Percentiles rank a stretch among this genome's conserved stretches.
Evolutionary conservation across 176 grass and related monocot species (phyloP).

Genomic region (Aegilops longissima): DNA sequence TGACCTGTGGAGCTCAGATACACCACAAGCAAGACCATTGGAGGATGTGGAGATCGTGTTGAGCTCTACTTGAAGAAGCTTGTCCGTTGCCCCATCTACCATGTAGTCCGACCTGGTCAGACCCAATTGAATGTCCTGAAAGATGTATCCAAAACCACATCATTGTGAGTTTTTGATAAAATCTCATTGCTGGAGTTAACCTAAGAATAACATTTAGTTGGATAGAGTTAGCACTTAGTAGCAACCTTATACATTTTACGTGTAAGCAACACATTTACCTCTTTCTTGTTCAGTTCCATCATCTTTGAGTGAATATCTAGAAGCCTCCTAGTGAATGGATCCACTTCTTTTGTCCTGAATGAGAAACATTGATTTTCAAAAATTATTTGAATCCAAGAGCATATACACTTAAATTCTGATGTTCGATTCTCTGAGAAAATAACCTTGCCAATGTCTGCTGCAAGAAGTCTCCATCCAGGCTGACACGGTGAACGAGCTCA

Average conservation of each 20-base stretch:
- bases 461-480: constrained; percentile 56
- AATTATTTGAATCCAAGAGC: neutral
- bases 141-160: neutral
- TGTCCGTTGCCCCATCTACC: constrained; percentile 50
- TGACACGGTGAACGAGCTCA: constrained; percentile 58
- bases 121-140: constrained; percentile 57
- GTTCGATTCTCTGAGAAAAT: neutral
- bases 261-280: constrained; percentile 20
- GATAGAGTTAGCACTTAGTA: neutral
- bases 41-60: constrained; percentile 72
- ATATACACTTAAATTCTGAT: too few species aligned
- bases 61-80: constrained; percentile 68
- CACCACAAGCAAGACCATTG: constrained; percentile 53
- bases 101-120: constrained; percentile 70
- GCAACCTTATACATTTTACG: neutral
- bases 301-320: constrained; percentile 62
- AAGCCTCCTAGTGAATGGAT: constrained; percentile 56
- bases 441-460: constrained; percentile 60
- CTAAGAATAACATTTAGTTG: neutral
- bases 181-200: neutral
- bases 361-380: neutral
- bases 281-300: constrained; percentile 48
- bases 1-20: constrained; percentile 61
- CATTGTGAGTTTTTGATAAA: too few species aligned
- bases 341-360: constrained; percentile 60